phyloP scores from a whole-genome alignment of 805 yeast genomes.

The Zygoascus bituminiphila region DNA sequence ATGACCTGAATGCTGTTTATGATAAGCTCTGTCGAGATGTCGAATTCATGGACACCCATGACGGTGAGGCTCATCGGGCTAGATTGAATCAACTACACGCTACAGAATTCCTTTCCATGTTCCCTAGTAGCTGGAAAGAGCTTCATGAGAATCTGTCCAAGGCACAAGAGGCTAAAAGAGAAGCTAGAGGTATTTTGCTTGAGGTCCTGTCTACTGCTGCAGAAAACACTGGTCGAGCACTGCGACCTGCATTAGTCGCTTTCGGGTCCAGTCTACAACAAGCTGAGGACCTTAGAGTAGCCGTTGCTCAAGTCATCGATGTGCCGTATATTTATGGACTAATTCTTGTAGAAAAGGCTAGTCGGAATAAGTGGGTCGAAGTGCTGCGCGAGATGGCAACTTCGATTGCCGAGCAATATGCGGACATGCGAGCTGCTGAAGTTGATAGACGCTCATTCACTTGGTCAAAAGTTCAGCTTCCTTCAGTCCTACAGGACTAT shows the following conservation, averaged over 20 bases:
- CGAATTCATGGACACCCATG: not conserved
- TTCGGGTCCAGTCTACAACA: slow-evolving; percentile 19
- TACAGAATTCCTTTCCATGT: slow-evolving; percentile 22
- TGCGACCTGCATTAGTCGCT: slow-evolving; percentile 21
- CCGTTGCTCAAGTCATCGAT: slow-evolving; percentile 29
- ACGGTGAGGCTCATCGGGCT: not conserved
- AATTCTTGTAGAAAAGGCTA: slow-evolving; percentile 27
- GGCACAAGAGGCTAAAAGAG: not conserved
- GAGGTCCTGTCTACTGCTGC: not conserved
- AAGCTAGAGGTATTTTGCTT: not conserved
- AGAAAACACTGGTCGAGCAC: not conserved
- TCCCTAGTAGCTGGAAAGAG: not conserved
- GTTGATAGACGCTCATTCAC: slow-evolving; percentile 49
- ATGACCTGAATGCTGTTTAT: slow-evolving; percentile 1
- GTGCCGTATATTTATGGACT: slow-evolving; percentile 33
- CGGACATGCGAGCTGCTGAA: slow-evolving; percentile 51
- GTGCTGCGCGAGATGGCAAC: slow-evolving; percentile 16
- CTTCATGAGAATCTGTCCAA: not conserved
- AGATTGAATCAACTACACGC: slow-evolving; percentile 17
- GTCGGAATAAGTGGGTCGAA: slow-evolving; percentile 27
- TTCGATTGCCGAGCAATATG: slow-evolving; percentile 43
- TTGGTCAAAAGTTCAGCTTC: slow-evolving; percentile 37
- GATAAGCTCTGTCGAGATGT: not conserved
- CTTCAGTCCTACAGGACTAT: not conserved
- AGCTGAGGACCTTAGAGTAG: slow-evolving; percentile 24